Conservation (phyloP, 139 green algal genomes). For the Eudorina sp. region DNA sequence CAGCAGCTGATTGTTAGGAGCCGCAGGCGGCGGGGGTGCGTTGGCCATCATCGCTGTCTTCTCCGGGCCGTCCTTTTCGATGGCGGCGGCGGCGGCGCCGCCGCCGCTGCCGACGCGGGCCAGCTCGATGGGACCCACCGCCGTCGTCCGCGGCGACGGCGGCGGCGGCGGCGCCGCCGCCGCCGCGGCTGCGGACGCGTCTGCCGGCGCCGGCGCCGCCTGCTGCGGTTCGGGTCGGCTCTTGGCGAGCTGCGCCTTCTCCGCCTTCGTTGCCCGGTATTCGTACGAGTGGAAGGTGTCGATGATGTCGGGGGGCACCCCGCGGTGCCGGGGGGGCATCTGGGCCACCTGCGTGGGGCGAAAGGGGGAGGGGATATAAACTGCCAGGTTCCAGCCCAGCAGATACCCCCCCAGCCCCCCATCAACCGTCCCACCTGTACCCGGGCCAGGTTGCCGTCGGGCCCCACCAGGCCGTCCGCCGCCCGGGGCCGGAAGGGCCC, state of each 20-base stretch:
- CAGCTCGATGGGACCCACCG: not conserved
- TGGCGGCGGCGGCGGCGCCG: not conserved
- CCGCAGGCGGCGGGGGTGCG: not conserved
- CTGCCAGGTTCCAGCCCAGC: no score
- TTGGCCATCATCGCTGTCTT: no score
- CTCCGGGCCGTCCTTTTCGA: not conserved
- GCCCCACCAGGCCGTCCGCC: not conserved
- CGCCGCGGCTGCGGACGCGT: not conserved
- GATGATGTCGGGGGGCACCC: slow-evolving; percentile 51
- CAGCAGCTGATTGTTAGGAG: not conserved
- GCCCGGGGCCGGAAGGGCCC: slow-evolving; percentile 17
- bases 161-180: not conserved
- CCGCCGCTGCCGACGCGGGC: not conserved
- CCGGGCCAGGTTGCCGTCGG: slow-evolving; percentile 8
- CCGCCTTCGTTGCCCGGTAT: slow-evolving; percentile 23
- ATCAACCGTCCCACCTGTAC: slow-evolving; percentile 25
- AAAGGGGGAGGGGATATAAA: no score
- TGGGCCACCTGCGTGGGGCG: not conserved
- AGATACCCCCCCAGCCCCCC: no score
- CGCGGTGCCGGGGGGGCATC: slow-evolving; percentile 25
- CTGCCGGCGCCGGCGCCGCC: not conserved
- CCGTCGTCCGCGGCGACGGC: not conserved
- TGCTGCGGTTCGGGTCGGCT: not conserved
- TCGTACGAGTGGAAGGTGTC: slow-evolving; percentile 57
- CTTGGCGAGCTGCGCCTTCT: slow-evolving; percentile 29